Percentiles rank a stretch among this genome's conserved stretches.
phyloP scores from a whole-genome alignment of 257 asterid genomes.

The Sherardia arvensis region DNA sequence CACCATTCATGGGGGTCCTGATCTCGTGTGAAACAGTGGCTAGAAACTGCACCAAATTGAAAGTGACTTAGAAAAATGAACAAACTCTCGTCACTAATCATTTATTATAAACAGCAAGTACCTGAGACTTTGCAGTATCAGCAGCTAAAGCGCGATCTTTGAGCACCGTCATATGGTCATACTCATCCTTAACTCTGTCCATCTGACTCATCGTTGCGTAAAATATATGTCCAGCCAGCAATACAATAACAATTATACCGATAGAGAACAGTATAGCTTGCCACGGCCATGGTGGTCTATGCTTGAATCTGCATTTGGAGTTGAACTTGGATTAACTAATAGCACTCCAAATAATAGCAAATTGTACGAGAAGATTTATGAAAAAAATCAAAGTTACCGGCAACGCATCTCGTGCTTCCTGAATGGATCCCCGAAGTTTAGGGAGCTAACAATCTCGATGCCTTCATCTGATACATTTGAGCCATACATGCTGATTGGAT shows the following conservation, averaged over 20 bases:
- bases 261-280: conserved; percentile 39
- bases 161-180: conserved; percentile 60
- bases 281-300: conserved; percentile 91
- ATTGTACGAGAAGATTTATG: conserved; percentile 2
- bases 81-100: neutral
- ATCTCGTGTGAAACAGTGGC: conserved; percentile 99
- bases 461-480: conserved; percentile 43
- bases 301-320: conserved; percentile 61
- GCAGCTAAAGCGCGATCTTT: conserved; percentile 88
- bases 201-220: conserved; percentile 76
- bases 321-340: neutral
- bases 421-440: conserved; percentile 92
- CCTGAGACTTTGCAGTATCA: conserved; percentile 91
- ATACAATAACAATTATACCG: conserved; percentile 48
- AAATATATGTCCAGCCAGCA: conserved; percentile 58
- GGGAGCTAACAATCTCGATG: conserved; percentile 51
- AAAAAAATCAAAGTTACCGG: conserved; percentile 45
- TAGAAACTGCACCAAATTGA: conserved; percentile 65
- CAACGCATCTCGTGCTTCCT: conserved; percentile 97
- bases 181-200: conserved; percentile 85
- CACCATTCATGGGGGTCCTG: conserved; percentile 99
- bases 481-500: conserved; percentile 91
- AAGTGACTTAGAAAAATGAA: conserved; percentile 11
- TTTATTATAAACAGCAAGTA: conserved; percentile 11
- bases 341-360: neutral